Percentiles rank a stretch among this genome's conserved stretches.
These are phyloP conservation scores for Exophiala spinifera DNA, from an alignment of 2,329 filamentous ascomycete genomes.

Conservation along the genomic window DNA sequence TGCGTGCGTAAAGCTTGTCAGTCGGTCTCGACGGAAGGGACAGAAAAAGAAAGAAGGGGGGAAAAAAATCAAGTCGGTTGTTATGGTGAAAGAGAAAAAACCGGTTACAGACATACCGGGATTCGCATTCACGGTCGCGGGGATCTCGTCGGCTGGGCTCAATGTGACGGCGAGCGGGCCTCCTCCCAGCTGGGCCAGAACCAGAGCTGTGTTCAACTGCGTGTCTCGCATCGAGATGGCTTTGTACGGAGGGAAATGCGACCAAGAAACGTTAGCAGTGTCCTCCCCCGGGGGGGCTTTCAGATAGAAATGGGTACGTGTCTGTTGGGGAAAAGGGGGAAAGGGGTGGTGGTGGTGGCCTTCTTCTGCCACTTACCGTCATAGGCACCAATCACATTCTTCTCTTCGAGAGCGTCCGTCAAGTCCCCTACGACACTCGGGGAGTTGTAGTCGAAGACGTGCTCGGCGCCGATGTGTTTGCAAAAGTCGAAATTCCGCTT, in stretches of 20 bases:
- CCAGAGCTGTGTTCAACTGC: constrained; percentile 16
- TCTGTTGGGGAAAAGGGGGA: too few species aligned
- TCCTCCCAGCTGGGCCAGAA: constrained; percentile 24
- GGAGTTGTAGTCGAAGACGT: constrained; percentile 45
- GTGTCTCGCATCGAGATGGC: constrained; percentile 20
- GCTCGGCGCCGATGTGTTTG: constrained; percentile 43
- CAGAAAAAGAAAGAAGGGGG: too few species aligned
- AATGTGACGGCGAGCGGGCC: constrained; percentile 20
- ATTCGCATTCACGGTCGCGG: constrained; percentile 15
- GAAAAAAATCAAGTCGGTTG: too few species aligned
- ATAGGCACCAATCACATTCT: constrained; percentile 14
- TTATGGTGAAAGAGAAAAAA: too few species aligned
- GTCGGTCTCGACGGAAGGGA: background rate
- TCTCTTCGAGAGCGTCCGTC: constrained; percentile 17
- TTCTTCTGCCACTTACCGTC: constrained; percentile 22
- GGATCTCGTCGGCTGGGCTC: constrained; percentile 14
- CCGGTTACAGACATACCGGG: constrained; percentile 7
- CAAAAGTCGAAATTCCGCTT: constrained; percentile 45
- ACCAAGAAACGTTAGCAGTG: too few species aligned
- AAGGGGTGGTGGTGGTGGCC: too few species aligned
- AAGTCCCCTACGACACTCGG: constrained; percentile 24
- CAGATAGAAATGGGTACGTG: too few species aligned
- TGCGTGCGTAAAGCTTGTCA: constrained; percentile 1
- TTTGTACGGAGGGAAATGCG: too few species aligned
- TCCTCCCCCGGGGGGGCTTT: too few species aligned